phyloP scores from a whole-genome alignment of 345 rosid genomes.

The Alliaria petiolata region DNA sequence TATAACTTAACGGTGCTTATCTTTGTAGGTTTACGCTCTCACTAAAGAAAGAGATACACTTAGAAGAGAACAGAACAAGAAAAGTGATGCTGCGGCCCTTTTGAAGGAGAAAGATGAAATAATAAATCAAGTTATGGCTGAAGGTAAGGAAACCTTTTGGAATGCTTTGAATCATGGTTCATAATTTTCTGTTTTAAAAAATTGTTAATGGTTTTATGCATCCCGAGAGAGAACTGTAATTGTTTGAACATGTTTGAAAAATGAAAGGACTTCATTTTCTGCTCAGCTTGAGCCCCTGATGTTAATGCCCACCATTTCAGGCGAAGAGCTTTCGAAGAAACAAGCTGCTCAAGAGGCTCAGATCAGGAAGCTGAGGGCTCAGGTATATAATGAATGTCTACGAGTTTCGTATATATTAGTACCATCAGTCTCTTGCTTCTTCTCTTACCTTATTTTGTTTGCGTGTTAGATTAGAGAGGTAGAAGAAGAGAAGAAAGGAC shows the following conservation, averaged over 20 bases:
- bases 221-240: constrained; percentile 1
- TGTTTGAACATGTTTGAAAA: neutral
- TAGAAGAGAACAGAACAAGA: constrained; percentile 89
- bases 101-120: constrained; percentile 99
- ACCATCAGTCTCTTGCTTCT: constrained; percentile 10
- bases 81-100: constrained; percentile 97
- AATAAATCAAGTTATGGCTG: constrained; percentile 98
- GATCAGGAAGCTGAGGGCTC: constrained; percentile 96
- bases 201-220: neutral
- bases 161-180: constrained; percentile 1
- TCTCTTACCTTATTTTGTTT: constrained; percentile 28
- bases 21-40: constrained; percentile 80
- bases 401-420: constrained; percentile 1
- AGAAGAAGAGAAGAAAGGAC: constrained; percentile 98
- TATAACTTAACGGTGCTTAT: constrained; percentile 8
- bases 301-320: constrained; percentile 39
- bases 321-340: constrained; percentile 98
- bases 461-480: constrained; percentile 76
- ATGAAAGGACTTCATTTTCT: neutral
- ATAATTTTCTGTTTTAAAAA: neutral
- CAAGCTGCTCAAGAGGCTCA: constrained; percentile 96
- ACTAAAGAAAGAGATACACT: constrained; percentile 98
- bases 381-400: constrained; percentile 45
- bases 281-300: constrained; percentile 8
- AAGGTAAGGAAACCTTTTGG: constrained; percentile 56